Evolutionary conservation across 805 yeast genomes (phyloP), one percentile per base, ranked within the genome.

Genomic region (Candida cerambycidarum): DNA sequence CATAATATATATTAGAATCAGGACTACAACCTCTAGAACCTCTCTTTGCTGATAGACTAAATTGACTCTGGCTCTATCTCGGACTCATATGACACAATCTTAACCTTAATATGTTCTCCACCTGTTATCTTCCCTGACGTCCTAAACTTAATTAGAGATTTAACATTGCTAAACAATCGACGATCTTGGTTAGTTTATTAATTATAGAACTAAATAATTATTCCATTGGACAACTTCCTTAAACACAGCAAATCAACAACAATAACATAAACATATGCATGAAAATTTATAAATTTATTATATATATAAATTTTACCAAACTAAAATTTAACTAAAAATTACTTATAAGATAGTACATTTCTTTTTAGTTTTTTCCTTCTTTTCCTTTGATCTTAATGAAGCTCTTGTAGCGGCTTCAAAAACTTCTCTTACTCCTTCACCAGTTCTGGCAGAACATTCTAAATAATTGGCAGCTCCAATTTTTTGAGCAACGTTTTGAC

Each of bases 381-480:
- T 67, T 58, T 73, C 79, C 65, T 82, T 79, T 43, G 82, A 79
- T 73, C 76, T 78, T 57, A 89, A 78, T 14, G 96, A 87, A 43
- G 96, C 96, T 65, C 96, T 79, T 17, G 96, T 88, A 25, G 97
- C 96, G 53, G 86, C 82, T 71, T 87, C 95, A 61, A 89, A 89
- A 45, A 89, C 96, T 65, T 88, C 95, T 65, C 88, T 83, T 46
- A 89, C 97, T 69, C 95, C 95, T 65, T 83, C 84, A 59, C 89
- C 89, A 53, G 88, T 82, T 71, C 84, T 85, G 28, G 96, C 96
- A 40, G 96, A 88, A 76, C 97, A 89, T 73, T 89, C 97, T 59
- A 86, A 76, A 66, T 89, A 89, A 63, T 82, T 80, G 51, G 82
- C 69, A 47, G 96, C 96, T 56, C 93, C 95, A 58, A 89, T 89